A percentile compares a stretch with the other conserved stretches of the same genome.
These are phyloP conservation scores for Wallacemonas sp. DNA, from an alignment of 208 protist species.

Conservation along the genomic window DNA sequence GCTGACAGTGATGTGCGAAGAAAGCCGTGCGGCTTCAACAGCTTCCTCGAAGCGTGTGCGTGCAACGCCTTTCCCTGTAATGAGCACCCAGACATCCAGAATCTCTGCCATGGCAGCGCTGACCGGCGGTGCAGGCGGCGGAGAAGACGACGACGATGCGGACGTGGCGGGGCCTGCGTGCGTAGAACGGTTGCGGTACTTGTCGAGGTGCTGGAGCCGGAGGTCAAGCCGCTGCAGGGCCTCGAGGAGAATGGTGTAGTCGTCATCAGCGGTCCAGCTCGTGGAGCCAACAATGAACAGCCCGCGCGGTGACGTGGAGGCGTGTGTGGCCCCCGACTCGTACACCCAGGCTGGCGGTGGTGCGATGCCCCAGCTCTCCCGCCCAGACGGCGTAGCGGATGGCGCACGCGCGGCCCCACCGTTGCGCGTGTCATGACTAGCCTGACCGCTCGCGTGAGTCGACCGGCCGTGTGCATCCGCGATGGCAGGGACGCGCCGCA, in stretches of 20 bases:
- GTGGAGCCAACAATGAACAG: conserved; percentile 93
- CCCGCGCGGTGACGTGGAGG: conserved; percentile 19
- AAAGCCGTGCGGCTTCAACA: conserved; percentile 55
- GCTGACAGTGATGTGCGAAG: conserved; percentile 64
- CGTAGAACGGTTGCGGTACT: not conserved
- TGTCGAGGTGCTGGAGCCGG: conserved; percentile 42
- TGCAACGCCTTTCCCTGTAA: conserved; percentile 75
- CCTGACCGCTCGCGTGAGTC: not conserved
- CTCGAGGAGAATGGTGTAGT: conserved; percentile 94
- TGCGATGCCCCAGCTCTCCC: conserved; percentile 50
- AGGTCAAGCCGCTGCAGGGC: conserved; percentile 83
- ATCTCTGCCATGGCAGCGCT: not conserved
- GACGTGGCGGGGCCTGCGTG: not conserved
- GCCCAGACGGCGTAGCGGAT: too few relatives aligned
- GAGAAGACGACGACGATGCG: not conserved
- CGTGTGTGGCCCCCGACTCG: conserved; percentile 23
- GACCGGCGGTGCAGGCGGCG: not conserved
- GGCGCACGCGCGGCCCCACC: too few relatives aligned
- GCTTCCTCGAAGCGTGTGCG: conserved; percentile 64
- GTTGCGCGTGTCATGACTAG: too few relatives aligned
- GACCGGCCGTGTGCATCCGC: not conserved
- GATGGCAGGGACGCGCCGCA: conserved; percentile 25
- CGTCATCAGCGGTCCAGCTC: conserved; percentile 97
- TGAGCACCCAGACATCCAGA: conserved; percentile 70
- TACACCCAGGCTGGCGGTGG: conserved; percentile 66